Conservation (phyloP, 129 eudicot genomes). For the Flaveria brownii region DNA sequence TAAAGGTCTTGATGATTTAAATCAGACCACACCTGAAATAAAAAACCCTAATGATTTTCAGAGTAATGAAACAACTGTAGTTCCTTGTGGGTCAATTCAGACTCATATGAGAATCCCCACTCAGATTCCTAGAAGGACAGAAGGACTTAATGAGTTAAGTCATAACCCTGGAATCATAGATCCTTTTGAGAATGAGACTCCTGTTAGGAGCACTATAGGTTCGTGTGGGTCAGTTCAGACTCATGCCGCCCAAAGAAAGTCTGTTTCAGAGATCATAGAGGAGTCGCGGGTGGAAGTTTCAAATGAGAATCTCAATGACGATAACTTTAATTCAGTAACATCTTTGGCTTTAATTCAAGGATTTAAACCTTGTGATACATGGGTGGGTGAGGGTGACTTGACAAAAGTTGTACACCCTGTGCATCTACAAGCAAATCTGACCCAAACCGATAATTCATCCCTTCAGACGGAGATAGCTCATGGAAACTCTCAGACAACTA, state of each 20-base stretch:
- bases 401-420: constrained; percentile 29
- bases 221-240: neutral
- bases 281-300: constrained; percentile 43
- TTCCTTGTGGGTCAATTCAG: neutral
- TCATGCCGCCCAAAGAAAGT: constrained; percentile 28
- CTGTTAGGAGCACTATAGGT: constrained; percentile 6
- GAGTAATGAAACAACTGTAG: constrained; percentile 16
- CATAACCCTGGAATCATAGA: constrained; percentile 27
- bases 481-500: constrained; percentile 35
- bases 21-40: constrained; percentile 24
- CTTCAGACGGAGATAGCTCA: constrained; percentile 43
- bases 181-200: constrained; percentile 32
- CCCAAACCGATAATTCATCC: constrained; percentile 48
- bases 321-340: constrained; percentile 56
- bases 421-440: constrained; percentile 39
- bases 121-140: constrained; percentile 20
- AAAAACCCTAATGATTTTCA: constrained; percentile 34
- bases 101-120: constrained; percentile 14
- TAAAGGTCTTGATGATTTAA: constrained; percentile 34
- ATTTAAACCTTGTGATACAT: constrained; percentile 45
- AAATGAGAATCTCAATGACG: constrained; percentile 48
- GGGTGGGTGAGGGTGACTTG: constrained; percentile 50
- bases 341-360: constrained; percentile 63
- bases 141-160: constrained; percentile 33
- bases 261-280: constrained; percentile 42